A percentile compares a stretch with the other conserved stretches of the same genome.
Evolutionary conservation across 2,329 filamentous ascomycete species (phyloP).

Genomic region (Fusarium ramigenum): DNA sequence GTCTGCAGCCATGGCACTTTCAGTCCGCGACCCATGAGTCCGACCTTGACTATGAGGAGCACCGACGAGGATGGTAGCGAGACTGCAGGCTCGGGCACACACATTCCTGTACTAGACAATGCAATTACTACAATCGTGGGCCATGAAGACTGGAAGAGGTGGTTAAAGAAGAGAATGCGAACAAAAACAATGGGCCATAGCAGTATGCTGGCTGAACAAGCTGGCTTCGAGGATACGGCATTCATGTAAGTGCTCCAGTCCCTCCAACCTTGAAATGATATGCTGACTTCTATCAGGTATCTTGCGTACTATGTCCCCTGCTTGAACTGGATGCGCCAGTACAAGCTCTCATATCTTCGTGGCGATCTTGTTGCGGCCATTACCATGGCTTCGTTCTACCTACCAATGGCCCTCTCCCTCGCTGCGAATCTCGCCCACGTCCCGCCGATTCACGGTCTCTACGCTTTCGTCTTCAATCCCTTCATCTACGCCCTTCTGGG

Average conservation of each 20-base stretch:
- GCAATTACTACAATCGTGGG: slow-evolving; percentile 51
- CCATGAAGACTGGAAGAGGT: slow-evolving; percentile 57
- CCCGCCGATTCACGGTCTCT: slow-evolving; percentile 91
- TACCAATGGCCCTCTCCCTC: slow-evolving; percentile 95
- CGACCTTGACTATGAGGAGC: slow-evolving; percentile 48
- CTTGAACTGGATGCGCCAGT: slow-evolving; percentile 89
- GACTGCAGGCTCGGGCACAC: slow-evolving; percentile 46
- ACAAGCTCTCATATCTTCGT: slow-evolving; percentile 80
- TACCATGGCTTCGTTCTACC: slow-evolving; percentile 98
- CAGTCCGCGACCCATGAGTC: slow-evolving; percentile 70
- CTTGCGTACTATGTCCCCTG: slow-evolving; percentile 93
- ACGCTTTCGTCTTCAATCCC: slow-evolving; percentile 92
- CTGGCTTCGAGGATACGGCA: slow-evolving; percentile 77
- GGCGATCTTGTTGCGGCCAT: slow-evolving; percentile 89
- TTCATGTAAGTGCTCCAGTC: slow-evolving; percentile 69
- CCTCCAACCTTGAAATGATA: not conserved
- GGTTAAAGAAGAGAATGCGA: slow-evolving; percentile 61
- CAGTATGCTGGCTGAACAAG: slow-evolving; percentile 73
- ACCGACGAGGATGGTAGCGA: slow-evolving; percentile 46
- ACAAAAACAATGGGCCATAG: slow-evolving; percentile 78
- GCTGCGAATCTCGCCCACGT: slow-evolving; percentile 93
- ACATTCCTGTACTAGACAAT: slow-evolving; percentile 51
- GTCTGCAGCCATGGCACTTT: slow-evolving; percentile 79
- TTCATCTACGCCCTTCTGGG: slow-evolving; percentile 91
- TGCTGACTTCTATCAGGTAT: slow-evolving; percentile 66